phyloP scores from a whole-genome alignment of 345 rosid genomes.

The Hypericum androsaemum region DNA sequence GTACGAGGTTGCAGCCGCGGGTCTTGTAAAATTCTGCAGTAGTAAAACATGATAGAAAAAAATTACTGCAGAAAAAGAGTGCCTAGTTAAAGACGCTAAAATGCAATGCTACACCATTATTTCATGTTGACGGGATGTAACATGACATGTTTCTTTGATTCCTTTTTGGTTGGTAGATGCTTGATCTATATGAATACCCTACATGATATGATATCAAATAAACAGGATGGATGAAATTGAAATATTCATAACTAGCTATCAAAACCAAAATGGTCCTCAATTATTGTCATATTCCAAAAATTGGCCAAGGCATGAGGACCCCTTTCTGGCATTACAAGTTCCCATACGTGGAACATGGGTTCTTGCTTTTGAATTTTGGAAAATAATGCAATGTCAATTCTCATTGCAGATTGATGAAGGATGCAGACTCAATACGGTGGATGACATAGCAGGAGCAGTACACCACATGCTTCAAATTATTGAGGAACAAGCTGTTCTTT shows the following conservation, averaged over 20 bases:
- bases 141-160: no score
- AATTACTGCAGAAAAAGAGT: no score
- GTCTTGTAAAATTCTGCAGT: no score
- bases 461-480: constrained; percentile 72
- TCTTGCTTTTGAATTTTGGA: constrained; percentile 4
- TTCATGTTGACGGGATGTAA: no score
- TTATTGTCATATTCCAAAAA: constrained; percentile 10
- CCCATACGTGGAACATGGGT: constrained; percentile 1
- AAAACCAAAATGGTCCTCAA: constrained; percentile 13
- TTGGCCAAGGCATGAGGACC: background rate
- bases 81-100: no score
- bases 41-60: no score
- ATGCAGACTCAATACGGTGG: constrained; percentile 71
- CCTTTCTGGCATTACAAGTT: constrained; percentile 1
- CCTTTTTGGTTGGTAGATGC: no score
- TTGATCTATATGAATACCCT: no score
- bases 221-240: no score
- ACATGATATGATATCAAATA: no score
- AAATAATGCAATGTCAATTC: constrained; percentile 11
- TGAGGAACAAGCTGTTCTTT: constrained; percentile 36
- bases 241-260: background rate
- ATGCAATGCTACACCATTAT: no score
- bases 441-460: constrained; percentile 83
- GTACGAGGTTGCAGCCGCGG: no score
- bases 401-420: constrained; percentile 71